phyloP scores from a whole-genome alignment of 2,329 filamentous ascomycete genomes.

The Paraphoma chrysanthemicola region DNA sequence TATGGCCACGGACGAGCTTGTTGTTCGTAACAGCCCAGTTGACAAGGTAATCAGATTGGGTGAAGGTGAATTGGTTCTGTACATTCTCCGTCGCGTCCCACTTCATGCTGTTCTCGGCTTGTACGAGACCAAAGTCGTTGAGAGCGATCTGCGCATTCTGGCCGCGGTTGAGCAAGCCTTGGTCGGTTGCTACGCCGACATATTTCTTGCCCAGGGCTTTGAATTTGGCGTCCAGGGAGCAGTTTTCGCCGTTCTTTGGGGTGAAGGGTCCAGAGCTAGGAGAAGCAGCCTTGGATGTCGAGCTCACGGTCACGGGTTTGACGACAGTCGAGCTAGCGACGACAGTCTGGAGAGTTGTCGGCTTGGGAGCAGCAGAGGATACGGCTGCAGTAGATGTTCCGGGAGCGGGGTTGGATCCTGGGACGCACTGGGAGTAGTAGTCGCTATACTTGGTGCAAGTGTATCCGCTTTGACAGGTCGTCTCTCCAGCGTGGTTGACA shows the following conservation, averaged over 20 bases:
- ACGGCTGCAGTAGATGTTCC: background rate
- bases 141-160: slow-evolving; percentile 65
- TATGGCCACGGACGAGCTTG: slow-evolving; percentile 69
- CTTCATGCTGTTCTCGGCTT: slow-evolving; percentile 73
- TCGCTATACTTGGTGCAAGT: slow-evolving; percentile 51
- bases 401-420: slow-evolving; percentile 9
- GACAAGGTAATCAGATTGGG: slow-evolving; percentile 65
- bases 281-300: background rate
- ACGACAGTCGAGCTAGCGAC: background rate
- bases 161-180: slow-evolving; percentile 57
- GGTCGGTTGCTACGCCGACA: slow-evolving; percentile 66
- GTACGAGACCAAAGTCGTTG: slow-evolving; percentile 69
- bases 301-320: background rate
- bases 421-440: slow-evolving; percentile 56
- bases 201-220: slow-evolving; percentile 71
- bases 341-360: background rate
- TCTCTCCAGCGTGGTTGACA: slow-evolving; percentile 48
- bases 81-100: slow-evolving; percentile 65
- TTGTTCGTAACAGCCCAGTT: slow-evolving; percentile 63
- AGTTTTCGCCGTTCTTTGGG: slow-evolving; percentile 24
- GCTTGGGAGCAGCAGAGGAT: background rate
- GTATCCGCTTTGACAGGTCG: slow-evolving; percentile 48
- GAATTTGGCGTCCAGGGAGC: slow-evolving; percentile 61
- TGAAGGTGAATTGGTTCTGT: slow-evolving; percentile 63
- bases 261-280: slow-evolving; percentile 12